These are phyloP conservation scores for Meredithiella fracta DNA, from an alignment of 2,329 filamentous ascomycete genomes.

Conservation along the genomic window DNA sequence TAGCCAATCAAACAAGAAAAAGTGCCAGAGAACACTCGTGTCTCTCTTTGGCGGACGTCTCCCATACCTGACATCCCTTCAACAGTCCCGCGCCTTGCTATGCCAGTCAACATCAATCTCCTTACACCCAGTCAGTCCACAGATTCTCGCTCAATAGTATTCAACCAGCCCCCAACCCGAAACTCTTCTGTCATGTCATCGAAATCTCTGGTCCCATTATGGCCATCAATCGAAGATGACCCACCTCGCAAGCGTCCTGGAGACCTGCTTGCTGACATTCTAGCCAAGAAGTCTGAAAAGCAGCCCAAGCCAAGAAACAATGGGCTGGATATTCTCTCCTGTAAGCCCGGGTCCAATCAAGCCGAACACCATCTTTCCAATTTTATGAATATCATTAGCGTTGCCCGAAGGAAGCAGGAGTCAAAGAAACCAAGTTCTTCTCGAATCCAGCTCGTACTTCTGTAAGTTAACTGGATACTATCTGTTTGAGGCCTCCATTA, in stretches of 20 bases:
- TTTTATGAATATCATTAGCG: slow-evolving; percentile 15
- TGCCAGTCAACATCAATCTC: not conserved
- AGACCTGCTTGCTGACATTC: slow-evolving; percentile 4
- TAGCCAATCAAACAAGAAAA: no score
- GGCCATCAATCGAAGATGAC: not conserved
- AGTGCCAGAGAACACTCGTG: no score
- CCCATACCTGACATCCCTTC: not conserved
- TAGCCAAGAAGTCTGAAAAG: slow-evolving; percentile 4
- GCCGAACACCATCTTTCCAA: slow-evolving; percentile 18
- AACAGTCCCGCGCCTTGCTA: no score
- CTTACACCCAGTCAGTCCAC: not conserved
- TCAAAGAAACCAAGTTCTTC: not conserved
- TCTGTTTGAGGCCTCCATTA: no score
- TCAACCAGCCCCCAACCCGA: not conserved
- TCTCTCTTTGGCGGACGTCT: not conserved
- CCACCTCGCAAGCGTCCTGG: not conserved
- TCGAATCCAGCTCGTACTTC: not conserved
- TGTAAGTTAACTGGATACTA: not conserved
- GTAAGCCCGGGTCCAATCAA: slow-evolving; percentile 8
- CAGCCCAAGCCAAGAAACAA: not conserved
- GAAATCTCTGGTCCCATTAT: not conserved
- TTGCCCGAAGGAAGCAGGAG: not conserved
- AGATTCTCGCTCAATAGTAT: not conserved
- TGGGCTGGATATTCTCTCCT: not conserved
- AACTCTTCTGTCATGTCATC: not conserved